These are phyloP conservation scores for Aspergillus aculeatus DNA, from an alignment of 2,329 filamentous ascomycete species.

Conservation along the genomic window DNA sequence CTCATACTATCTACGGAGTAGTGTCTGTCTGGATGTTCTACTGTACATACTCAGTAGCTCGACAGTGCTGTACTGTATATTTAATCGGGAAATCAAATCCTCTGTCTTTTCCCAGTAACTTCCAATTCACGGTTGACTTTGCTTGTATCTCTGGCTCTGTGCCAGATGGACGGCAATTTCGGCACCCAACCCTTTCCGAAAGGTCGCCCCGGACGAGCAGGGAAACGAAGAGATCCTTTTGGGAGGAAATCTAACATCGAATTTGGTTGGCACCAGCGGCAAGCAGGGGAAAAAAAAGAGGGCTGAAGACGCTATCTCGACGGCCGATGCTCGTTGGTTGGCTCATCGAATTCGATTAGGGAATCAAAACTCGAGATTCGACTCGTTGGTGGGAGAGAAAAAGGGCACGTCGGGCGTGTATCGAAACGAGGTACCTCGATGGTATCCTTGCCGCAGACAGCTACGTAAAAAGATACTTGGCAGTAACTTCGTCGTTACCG, in stretches of 20 bases:
- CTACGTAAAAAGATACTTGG: constrained; percentile 21
- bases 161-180: constrained; percentile 20
- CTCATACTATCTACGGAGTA: not conserved
- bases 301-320: constrained; percentile 18
- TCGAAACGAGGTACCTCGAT: constrained; percentile 22
- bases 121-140: constrained; percentile 8
- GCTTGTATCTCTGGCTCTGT: constrained; percentile 9
- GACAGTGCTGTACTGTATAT: not conserved
- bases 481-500: constrained; percentile 18
- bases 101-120: not conserved
- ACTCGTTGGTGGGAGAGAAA: not conserved
- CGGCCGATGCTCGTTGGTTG: constrained; percentile 12
- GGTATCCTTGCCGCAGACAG: constrained; percentile 22
- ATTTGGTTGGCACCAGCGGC: constrained; percentile 25
- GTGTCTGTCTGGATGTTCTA: not conserved
- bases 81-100: not conserved
- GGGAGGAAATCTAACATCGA: constrained; percentile 5
- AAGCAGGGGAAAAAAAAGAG: constrained; percentile 23
- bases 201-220: constrained; percentile 17
- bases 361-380: not conserved
- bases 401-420: constrained; percentile 19
- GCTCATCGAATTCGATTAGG: not conserved
- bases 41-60: too few relatives aligned
- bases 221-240: constrained; percentile 5
- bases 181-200: constrained; percentile 24